Conservation (phyloP, 1,139 yeast species). For the Yamadazyma sp. region DNA sequence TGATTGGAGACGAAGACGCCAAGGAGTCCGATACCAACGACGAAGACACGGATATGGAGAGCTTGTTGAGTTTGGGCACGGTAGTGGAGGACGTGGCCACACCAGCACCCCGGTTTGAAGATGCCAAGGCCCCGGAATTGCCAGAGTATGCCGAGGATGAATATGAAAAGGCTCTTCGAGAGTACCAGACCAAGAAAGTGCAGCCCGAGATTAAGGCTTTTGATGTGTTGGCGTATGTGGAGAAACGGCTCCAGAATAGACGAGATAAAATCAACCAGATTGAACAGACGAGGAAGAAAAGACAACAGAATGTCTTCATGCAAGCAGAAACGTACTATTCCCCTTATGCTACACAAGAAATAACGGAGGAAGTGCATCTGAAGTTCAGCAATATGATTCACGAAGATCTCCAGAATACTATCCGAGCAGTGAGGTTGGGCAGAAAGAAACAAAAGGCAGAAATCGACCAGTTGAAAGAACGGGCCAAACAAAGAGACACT, state of each 20-base stretch:
- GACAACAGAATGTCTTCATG: conserved; percentile 38
- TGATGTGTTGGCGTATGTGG: conserved; percentile 58
- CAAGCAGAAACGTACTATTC: conserved; percentile 46
- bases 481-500: conserved; percentile 20
- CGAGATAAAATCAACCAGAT: conserved; percentile 20
- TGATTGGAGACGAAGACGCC: conserved; percentile 50
- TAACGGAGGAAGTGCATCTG: conserved; percentile 25
- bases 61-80: conserved; percentile 23
- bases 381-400: conserved; percentile 28
- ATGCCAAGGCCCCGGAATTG: conserved; percentile 12
- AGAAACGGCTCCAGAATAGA: conserved; percentile 35
- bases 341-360: conserved; percentile 32
- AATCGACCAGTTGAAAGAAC: conserved; percentile 22
- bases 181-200: conserved; percentile 7
- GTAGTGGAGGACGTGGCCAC: conserved; percentile 18
- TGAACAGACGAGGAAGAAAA: conserved; percentile 20
- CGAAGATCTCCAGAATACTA: conserved; percentile 35
- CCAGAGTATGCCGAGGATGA: conserved; percentile 19
- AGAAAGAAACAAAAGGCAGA: conserved; percentile 26
- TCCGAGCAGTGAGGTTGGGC: conserved; percentile 36
- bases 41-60: conserved; percentile 20
- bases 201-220: conserved; percentile 27
- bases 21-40: conserved; percentile 22
- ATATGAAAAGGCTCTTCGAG: conserved; percentile 8
- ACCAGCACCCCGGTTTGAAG: conserved; percentile 18